Base-by-base conservation (phyloP, 139 green algal genomes). In the Chlorella sorokiniana region DNA sequence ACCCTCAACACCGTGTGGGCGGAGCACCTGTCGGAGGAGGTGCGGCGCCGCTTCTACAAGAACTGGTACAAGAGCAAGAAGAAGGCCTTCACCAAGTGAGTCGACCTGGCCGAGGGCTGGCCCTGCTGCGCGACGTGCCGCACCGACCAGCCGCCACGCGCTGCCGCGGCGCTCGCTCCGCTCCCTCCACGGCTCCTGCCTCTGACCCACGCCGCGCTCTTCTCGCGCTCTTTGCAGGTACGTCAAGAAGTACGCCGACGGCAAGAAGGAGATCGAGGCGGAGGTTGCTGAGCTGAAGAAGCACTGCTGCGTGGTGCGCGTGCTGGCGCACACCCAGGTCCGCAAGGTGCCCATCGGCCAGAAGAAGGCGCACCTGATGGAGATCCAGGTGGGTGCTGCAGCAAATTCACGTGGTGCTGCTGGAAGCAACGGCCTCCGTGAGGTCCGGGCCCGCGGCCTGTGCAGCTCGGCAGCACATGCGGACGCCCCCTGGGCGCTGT, bases 51-150 rank as follows among this genome's bases (percentile, higher is more conserved):
- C 88, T 96, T 94, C 84, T 95, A 95, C 88, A 99, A 98, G 95
- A 99, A 98, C 94, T 99, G 93, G 86, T 96, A 93, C 93, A 98
- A 98, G 93, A 90, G 91, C 87, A 99, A 99, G 97, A 98, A 98
- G 92, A 99, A 98, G 91, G 97, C 96, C 27, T 99, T 99, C 93
- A 95, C 89, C 89, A 97, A 97, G 90, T 79, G 54, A 79, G 72
- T 37, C 4, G 45, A 33, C 16, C 3, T 10, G 16, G 18, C 6
- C n/a, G 56, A 65, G 56, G 56, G 56, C 16, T 29, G 56, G 56
- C 48, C 48, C 16, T 11, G 14, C 16, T 56, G 48, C 11, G 14
- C 16, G 48, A 56, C 14, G 48, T 56, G 48, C 48, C 16, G n/a
- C n/a, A n/a, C n/a, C n/a, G n/a, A n/a, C n/a, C n/a, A n/a, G n/a